Evolutionary conservation across 1,284 basidiomycete genomes (phyloP).

Genomic region (Rhodofomes roseus): DNA sequence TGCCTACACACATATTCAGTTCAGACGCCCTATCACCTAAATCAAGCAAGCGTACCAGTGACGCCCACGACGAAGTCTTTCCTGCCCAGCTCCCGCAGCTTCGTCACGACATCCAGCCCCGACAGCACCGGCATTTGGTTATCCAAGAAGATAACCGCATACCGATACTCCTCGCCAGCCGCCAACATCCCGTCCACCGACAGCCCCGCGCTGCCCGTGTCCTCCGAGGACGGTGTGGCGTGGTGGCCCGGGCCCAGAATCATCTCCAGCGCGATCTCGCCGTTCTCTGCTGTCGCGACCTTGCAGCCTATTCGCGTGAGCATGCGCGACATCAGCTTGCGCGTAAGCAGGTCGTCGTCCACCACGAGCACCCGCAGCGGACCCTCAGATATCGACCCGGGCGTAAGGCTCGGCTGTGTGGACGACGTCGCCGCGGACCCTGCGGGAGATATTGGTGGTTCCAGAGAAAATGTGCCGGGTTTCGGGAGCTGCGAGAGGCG

Average conservation of each 20-base stretch:
- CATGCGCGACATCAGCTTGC: constrained; percentile 80
- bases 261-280: constrained; percentile 75
- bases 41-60: constrained; percentile 48
- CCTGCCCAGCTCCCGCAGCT: constrained; percentile 63
- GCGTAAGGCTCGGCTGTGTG: constrained; percentile 4
- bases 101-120: constrained; percentile 68
- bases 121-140: constrained; percentile 87
- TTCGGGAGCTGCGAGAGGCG: constrained; percentile 21
- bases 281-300: constrained; percentile 85
- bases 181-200: constrained; percentile 13
- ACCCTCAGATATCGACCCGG: constrained; percentile 32
- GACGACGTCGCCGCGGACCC: constrained; percentile 12
- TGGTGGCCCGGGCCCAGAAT: constrained; percentile 42
- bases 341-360: constrained; percentile 77
- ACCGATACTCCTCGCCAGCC: constrained; percentile 33
- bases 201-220: constrained; percentile 23
- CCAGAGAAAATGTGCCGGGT: constrained; percentile 18
- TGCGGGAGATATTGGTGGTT: constrained; percentile 18
- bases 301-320: constrained; percentile 74
- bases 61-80: constrained; percentile 78
- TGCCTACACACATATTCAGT: constrained; percentile 36
- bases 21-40: constrained; percentile 13
- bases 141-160: constrained; percentile 78
- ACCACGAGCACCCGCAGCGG: constrained; percentile 67
- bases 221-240: constrained; percentile 30